Percentiles rank a stretch among this genome's conserved stretches.
Conservation (phyloP, 108 stramenopile genomes). For the Fistulifera solaris region DNA sequence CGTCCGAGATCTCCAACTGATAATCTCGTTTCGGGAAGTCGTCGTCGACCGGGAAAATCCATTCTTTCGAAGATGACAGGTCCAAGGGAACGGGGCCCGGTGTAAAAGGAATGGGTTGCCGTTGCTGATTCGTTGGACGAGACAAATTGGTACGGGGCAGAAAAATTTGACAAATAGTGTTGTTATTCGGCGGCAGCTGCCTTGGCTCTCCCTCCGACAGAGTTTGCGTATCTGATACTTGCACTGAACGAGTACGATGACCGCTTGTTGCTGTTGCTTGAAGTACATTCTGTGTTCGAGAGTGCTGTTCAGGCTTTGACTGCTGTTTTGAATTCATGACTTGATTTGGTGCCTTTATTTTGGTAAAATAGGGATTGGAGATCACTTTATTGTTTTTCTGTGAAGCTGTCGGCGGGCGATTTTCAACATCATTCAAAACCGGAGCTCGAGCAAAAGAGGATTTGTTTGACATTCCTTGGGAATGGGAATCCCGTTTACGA, state of each 20-base stretch:
- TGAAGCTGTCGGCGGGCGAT: too few relatives aligned
- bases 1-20: slow-evolving; percentile 67
- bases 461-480: slow-evolving; percentile 34
- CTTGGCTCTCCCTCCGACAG: background rate
- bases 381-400: too few relatives aligned
- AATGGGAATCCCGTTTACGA: slow-evolving; percentile 15
- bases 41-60: slow-evolving; percentile 81
- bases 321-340: background rate
- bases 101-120: slow-evolving; percentile 13
- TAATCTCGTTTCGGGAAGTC: slow-evolving; percentile 80
- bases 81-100: slow-evolving; percentile 59
- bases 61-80: slow-evolving; percentile 33
- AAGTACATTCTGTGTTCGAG: background rate
- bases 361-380: background rate
- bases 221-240: too few relatives aligned
- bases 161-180: slow-evolving; percentile 9
- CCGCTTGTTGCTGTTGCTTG: too few relatives aligned
- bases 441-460: too few relatives aligned
- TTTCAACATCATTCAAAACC: too few relatives aligned
- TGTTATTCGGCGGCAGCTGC: slow-evolving; percentile 1
- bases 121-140: background rate
- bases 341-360: background rate
- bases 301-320: slow-evolving; percentile 1
- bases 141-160: slow-evolving; percentile 2
- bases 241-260: too few relatives aligned